Conservation (phyloP, 2,329 filamentous ascomycete genomes). For the Phaeoacremonium minimum region DNA sequence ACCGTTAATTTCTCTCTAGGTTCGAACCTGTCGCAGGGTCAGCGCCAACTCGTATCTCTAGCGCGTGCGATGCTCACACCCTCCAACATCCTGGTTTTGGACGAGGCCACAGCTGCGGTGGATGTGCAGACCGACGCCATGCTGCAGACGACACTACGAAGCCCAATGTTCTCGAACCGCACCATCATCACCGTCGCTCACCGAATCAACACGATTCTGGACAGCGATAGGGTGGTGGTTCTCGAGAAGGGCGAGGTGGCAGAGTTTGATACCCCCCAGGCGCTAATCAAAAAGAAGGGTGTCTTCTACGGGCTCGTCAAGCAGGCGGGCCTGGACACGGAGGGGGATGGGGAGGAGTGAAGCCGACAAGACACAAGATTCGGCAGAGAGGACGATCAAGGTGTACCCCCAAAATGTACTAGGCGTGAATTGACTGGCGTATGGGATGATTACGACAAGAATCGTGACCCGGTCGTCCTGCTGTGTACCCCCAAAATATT, state of each 20-base stretch:
- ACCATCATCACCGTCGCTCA: constrained; percentile 99
- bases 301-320: constrained; percentile 87
- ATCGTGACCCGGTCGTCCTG: background rate
- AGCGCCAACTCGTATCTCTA: constrained; percentile 89
- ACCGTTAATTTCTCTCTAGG: constrained; percentile 42
- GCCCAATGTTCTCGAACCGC: constrained; percentile 73
- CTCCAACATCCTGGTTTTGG: constrained; percentile 93
- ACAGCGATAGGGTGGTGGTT: constrained; percentile 85
- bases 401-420: too few relatives aligned
- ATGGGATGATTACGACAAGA: background rate
- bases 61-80: constrained; percentile 91
- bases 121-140: constrained; percentile 66
- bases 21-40: constrained; percentile 91
- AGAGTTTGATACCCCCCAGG: constrained; percentile 85
- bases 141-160: constrained; percentile 60
- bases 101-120: constrained; percentile 85
- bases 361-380: background rate
- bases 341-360: constrained; percentile 19
- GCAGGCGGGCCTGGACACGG: constrained; percentile 72
- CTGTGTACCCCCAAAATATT: background rate
- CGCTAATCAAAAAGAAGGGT: constrained; percentile 70
- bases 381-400: constrained; percentile 1
- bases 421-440: too few relatives aligned
- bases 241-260: constrained; percentile 85
- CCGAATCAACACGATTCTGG: constrained; percentile 94